These are phyloP conservation scores for Aegilops tauschii DNA, from an alignment of 176 grass and related monocot genomes.

Conservation along the genomic window DNA sequence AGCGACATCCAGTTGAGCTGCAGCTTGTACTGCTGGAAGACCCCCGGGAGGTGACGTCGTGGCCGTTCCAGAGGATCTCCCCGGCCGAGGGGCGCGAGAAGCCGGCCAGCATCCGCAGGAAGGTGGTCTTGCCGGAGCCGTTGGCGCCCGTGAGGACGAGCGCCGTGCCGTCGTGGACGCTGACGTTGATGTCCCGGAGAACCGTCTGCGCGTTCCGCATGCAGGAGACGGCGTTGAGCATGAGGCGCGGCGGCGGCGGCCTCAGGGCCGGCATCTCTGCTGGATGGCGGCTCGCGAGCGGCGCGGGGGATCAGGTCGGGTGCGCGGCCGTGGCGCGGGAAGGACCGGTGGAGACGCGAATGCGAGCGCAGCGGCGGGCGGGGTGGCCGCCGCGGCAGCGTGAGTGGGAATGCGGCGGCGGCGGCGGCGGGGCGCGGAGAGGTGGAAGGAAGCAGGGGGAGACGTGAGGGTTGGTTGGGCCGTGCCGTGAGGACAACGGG, in stretches of 20 bases:
- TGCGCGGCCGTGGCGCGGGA: background rate
- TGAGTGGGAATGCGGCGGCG: background rate
- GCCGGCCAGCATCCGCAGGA: conserved; percentile 86
- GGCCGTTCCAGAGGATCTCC: conserved; percentile 85
- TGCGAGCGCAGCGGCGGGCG: background rate
- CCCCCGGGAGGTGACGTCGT: conserved; percentile 71
- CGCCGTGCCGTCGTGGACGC: conserved; percentile 79
- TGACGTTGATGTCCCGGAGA: conserved; percentile 80
- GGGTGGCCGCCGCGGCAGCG: background rate
- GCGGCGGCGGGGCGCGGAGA: conserved; percentile 6
- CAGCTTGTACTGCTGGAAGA: conserved; percentile 97
- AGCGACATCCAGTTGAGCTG: conserved; percentile 94
- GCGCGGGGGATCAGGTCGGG: background rate
- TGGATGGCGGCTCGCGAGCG: background rate
- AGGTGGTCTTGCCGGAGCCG: conserved; percentile 87
- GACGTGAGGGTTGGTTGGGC: background rate
- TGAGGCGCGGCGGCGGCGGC: conserved; percentile 66
- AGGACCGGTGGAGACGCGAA: background rate
- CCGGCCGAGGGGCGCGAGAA: conserved; percentile 87
- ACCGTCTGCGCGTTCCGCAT: conserved; percentile 92
- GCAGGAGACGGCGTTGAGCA: conserved; percentile 79
- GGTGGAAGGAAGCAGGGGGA: background rate
- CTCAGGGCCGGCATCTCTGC: conserved; percentile 49
- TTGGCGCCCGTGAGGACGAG: conserved; percentile 89
- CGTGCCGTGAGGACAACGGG: background rate